These are phyloP conservation scores for Arthroderma sp. DNA, from an alignment of 2,329 filamentous ascomycete species.

Conservation along the genomic window DNA sequence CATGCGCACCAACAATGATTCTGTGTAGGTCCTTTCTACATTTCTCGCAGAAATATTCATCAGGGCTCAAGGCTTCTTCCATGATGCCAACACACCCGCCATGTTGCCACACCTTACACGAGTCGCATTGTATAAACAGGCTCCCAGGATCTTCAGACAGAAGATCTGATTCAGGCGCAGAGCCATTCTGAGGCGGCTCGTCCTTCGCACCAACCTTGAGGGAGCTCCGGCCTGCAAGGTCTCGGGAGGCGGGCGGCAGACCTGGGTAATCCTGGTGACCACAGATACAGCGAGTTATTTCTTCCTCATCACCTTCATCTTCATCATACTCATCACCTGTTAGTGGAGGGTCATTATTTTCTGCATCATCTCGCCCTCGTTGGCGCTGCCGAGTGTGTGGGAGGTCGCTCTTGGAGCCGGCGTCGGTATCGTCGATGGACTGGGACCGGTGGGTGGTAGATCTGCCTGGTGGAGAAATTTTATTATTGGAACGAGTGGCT, in stretches of 20 bases:
- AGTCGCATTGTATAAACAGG: slow-evolving; percentile 94
- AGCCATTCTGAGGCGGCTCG: slow-evolving; percentile 45
- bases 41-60: slow-evolving; percentile 96
- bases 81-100: slow-evolving; percentile 95
- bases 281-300: slow-evolving; percentile 90
- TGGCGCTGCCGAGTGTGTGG: slow-evolving; percentile 65
- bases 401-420: slow-evolving; percentile 42
- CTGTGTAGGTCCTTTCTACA: slow-evolving; percentile 87
- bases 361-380: slow-evolving; percentile 55
- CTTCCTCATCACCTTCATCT: slow-evolving; percentile 68
- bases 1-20: slow-evolving; percentile 65
- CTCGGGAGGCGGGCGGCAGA: slow-evolving; percentile 48
- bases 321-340: slow-evolving; percentile 29
- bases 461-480: slow-evolving; percentile 60
- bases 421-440: slow-evolving; percentile 43
- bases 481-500: slow-evolving; percentile 57
- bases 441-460: slow-evolving; percentile 49
- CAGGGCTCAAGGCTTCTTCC: slow-evolving; percentile 81
- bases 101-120: slow-evolving; percentile 98
- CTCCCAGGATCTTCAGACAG: slow-evolving; percentile 78
- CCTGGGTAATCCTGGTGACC: slow-evolving; percentile 91
- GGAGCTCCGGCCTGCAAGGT: slow-evolving; percentile 41
- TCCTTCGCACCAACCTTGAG: slow-evolving; percentile 46
- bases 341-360: slow-evolving; percentile 41
- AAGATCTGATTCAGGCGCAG: slow-evolving; percentile 44